A percentile compares a stretch with the other conserved stretches of the same genome.
Conservation (phyloP, 129 eudicot species). For the Centrapalus pauciflorus region DNA sequence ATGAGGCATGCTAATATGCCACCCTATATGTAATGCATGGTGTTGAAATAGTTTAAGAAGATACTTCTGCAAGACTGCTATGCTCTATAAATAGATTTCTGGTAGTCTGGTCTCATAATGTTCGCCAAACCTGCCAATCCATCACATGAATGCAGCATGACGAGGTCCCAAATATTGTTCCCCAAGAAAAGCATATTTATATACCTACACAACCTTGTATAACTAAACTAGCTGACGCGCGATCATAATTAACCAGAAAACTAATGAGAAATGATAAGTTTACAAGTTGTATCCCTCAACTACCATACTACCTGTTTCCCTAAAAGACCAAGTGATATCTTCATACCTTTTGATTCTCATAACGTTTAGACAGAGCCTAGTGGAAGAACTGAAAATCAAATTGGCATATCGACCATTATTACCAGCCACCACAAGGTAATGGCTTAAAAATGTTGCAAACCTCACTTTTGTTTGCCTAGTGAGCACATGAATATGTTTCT, state of each 20-base stretch:
- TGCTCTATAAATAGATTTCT: neutral
- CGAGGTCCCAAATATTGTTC: neutral
- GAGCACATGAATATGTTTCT: neutral
- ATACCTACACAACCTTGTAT: neutral
- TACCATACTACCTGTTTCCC: neutral
- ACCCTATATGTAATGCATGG: neutral
- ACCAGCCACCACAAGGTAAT: neutral
- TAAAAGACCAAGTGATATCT: conserved; percentile 1
- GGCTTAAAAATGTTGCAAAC: neutral
- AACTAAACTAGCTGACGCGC: neutral
- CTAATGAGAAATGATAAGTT: neutral
- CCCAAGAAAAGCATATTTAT: neutral
- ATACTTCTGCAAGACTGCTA: conserved; percentile 3
- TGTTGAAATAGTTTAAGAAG: neutral
- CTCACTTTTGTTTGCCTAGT: too few species aligned
- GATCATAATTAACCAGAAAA: neutral
- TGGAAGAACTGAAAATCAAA: neutral
- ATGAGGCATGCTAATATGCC: neutral
- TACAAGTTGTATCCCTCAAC: neutral
- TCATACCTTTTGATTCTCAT: neutral
- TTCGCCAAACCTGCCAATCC: neutral
- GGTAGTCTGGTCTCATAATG: neutral
- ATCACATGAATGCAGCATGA: neutral
- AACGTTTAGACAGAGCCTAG: neutral
- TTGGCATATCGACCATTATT: neutral